These are phyloP conservation scores for Magnusiomyces paraingens DNA, from an alignment of 1,139 yeast species.

Conservation along the genomic window DNA sequence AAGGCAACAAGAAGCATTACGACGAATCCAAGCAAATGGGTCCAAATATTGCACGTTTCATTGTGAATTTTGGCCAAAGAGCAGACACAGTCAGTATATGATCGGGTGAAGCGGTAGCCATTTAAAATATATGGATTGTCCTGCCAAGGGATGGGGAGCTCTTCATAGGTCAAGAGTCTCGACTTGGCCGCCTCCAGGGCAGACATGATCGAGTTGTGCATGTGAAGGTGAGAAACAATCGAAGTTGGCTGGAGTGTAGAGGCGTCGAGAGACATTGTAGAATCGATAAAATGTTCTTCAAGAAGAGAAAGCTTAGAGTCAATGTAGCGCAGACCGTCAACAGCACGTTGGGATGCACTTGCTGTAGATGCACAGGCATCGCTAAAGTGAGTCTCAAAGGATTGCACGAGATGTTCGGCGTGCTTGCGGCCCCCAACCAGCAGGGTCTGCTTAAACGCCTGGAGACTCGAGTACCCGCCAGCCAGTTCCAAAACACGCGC, in stretches of 20 bases:
- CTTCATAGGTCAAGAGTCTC: constrained; percentile 69
- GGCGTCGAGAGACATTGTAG: constrained; percentile 9
- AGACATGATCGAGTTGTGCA: constrained; percentile 24
- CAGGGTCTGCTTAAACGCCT: constrained; percentile 29
- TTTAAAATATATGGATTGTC: constrained; percentile 78
- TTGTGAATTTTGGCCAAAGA: constrained; percentile 67
- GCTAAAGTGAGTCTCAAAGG: background rate
- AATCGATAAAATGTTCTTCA: constrained; percentile 24
- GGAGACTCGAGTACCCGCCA: constrained; percentile 28
- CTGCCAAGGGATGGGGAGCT: constrained; percentile 87
- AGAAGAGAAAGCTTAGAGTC: constrained; percentile 31
- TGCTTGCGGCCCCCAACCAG: constrained; percentile 29
- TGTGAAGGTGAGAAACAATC: constrained; percentile 20
- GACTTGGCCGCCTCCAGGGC: constrained; percentile 44
- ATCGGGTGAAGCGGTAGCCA: constrained; percentile 78
- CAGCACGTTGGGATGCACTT: constrained; percentile 15
- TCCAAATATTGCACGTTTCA: constrained; percentile 91
- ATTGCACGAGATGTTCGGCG: constrained; percentile 28
- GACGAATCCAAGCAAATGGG: constrained; percentile 69
- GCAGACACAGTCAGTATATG: constrained; percentile 51
- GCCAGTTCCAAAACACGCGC: constrained; percentile 18
- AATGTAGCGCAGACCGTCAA: constrained; percentile 26
- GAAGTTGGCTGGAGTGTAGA: constrained; percentile 15
- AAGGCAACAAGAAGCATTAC: constrained; percentile 51
- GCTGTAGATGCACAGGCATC: constrained; percentile 5